Percentiles rank a stretch among this genome's conserved stretches.
phyloP scores from a whole-genome alignment of 2,329 filamentous ascomycete species.

The Phyllosticta citribraziliensis region DNA sequence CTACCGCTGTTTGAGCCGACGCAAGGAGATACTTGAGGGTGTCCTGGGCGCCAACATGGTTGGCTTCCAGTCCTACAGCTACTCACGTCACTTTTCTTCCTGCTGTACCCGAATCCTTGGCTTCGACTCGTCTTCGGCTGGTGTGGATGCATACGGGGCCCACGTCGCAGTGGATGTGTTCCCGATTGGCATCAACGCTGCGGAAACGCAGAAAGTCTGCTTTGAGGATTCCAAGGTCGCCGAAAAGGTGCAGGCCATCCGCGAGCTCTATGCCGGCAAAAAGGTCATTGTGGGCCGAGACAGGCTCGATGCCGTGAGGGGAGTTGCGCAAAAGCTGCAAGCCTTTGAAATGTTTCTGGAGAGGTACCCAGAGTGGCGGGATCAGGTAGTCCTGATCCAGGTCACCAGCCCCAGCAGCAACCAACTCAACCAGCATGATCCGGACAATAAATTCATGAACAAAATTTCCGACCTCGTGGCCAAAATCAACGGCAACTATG shows the following conservation, averaged over 20 bases:
- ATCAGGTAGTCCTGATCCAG: constrained; percentile 87
- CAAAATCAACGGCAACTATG: constrained; percentile 83
- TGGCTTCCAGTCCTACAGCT: constrained; percentile 92
- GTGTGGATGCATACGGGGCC: constrained; percentile 80
- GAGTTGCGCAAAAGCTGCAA: constrained; percentile 91
- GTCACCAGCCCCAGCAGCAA: constrained; percentile 81
- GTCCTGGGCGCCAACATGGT: constrained; percentile 86
- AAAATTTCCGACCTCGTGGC: constrained; percentile 86
- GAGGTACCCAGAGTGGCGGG: constrained; percentile 81
- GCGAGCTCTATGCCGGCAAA: constrained; percentile 72
- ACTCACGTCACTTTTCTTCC: constrained; percentile 87
- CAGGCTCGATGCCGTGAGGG: constrained; percentile 83
- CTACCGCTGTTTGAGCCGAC: constrained; percentile 73
- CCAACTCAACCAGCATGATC: constrained; percentile 57
- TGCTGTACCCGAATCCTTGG: constrained; percentile 86
- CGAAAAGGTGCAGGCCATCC: constrained; percentile 61
- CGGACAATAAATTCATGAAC: constrained; percentile 71
- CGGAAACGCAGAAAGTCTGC: constrained; percentile 63
- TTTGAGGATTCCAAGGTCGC: constrained; percentile 62
- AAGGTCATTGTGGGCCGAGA: constrained; percentile 94
- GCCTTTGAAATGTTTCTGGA: constrained; percentile 90
- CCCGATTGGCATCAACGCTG: constrained; percentile 88
- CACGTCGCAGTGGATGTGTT: constrained; percentile 89
- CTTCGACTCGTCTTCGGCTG: constrained; percentile 76
- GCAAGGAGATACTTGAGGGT: constrained; percentile 85